Base-by-base conservation (phyloP, 2,329 filamentous ascomycete genomes). In the Cytospora mali region DNA sequence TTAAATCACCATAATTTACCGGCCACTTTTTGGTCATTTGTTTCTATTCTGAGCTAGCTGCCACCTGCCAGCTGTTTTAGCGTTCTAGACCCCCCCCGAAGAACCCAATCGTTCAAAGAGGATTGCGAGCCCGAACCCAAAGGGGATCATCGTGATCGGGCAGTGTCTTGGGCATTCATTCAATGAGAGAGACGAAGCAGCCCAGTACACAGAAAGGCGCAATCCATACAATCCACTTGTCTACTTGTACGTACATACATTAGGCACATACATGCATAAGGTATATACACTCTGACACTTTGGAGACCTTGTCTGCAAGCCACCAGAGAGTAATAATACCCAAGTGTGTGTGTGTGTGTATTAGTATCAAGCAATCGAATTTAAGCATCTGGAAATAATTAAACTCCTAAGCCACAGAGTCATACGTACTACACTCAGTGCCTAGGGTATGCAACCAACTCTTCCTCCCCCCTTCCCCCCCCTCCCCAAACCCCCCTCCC, bases 1-100 rank as follows among this genome's bases (percentile, higher is more conserved):
- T 62, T 61, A 65, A 65, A 63, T 63, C 63, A 65, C 61, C 55
- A 63, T 49, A 65, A 65, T 65, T 65, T 65, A 49, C 63, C 49
- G 59, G 46, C 52, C 50, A 42, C 63, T 63, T 14, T 11, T 11
- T 53, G n/a, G 42, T 58, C 55, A 58, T 55, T 33, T 53, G 35
- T 33, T 23, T 58, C 48, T 54, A 52, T 57, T 60, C 57, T 52
- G 61, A 48, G 55, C 57, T 58, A 57, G 33, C 52, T 56, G 50
- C 31, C 50, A 39, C 25, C 42, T 46, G 42, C 39, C 39, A 42
- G 4, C 39, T 42, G 39, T 46, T 4, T 46, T 46, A 46, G 42
- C 42, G 42, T 46, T 46, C 42, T 46, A 46, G 42, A 23, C 35
- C n/a, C 35, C 35, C 35, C 42, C 42, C 42, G 42, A 23, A 18